phyloP scores from a whole-genome alignment of 2,329 filamentous ascomycete genomes.

The Cladophialophora exuberans region DNA sequence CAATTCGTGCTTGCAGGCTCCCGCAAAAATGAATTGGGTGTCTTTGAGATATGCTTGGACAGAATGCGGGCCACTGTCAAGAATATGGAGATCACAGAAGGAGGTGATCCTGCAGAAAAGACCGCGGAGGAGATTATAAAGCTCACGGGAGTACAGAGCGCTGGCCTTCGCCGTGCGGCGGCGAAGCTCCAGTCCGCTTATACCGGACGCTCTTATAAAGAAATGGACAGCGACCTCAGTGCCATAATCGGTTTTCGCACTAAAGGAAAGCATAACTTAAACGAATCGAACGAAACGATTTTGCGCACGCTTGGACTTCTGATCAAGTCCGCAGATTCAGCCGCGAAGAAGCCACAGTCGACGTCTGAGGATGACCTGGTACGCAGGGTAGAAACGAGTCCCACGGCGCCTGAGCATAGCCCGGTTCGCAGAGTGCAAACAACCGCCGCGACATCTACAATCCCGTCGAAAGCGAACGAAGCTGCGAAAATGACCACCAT shows the following conservation, averaged over 20 bases:
- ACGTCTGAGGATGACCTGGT: too few species aligned
- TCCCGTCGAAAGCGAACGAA: not conserved
- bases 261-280: slow-evolving; percentile 1
- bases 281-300: not conserved
- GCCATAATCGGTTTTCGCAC: slow-evolving; percentile 3
- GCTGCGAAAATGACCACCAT: slow-evolving; percentile 5
- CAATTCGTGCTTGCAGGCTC: not conserved
- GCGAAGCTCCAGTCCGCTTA: slow-evolving; percentile 10
- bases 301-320: slow-evolving; percentile 5
- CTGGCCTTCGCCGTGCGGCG: not conserved
- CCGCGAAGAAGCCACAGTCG: too few species aligned
- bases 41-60: too few species aligned
- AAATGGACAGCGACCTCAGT: slow-evolving; percentile 15
- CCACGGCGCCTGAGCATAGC: too few species aligned
- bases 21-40: not conserved
- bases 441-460: too few species aligned
- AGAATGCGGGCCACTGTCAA: too few species aligned
- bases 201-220: slow-evolving; percentile 3
- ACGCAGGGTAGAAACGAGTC: too few species aligned
- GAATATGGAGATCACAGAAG: not conserved
- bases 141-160: not conserved
- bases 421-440: too few species aligned
- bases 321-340: too few species aligned
- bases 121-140: slow-evolving; percentile 7
- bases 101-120: slow-evolving; percentile 7